Base-by-base conservation (phyloP, 352 stramenopile genomes). In the Phytopythium montanum region DNA sequence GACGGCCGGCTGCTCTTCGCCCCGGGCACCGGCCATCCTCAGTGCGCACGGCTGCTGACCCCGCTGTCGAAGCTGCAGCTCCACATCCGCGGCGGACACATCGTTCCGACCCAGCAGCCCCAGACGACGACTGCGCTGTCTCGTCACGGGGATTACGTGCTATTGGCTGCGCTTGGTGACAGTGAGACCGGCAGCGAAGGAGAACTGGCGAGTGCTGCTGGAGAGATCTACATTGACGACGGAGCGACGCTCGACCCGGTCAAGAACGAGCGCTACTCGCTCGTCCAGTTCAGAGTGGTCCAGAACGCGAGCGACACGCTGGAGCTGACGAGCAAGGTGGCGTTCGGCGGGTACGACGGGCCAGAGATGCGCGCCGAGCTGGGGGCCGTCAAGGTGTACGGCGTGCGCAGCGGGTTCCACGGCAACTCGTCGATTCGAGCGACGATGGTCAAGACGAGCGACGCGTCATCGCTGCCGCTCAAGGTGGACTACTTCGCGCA, bases 191-290 rank as follows among this genome's bases (percentile, higher is more conserved):
- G n/a, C n/a, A 10, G 13, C 5, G 19, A 46, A 1, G 12, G 69
- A 19, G 48, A 70, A 2, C 53, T 65, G 1, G 46, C 59, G 1
- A 46, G 56, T 10, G 80, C 85, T 1, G 41, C 54, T n/a, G 85
- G 85, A 9, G 76, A 91, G 39, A 46, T 94, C 3, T 94, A 88
- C 41, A 55, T 94, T 23, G 85, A 94, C 19, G 79, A 90, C 51
- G 85, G 85, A 6, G 79, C 91, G 44, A 90, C 83, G 8, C 42
- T 94, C 9, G 62, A 72, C 26, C 81, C 85, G 29, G 67, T 94
- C 3, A 54, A 74, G 59, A 78, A 88, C 10, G 55, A 70, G 16
- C 72, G 83, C 13, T 90, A 79, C 54, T 87, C 82, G 5, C 56
- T 81, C 29, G 42, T 90, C 42, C 42, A 41, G 26, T 90, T 90